phyloP scores from a whole-genome alignment of 2,329 filamentous ascomycete genomes.

The Xylaria arbuscula region DNA sequence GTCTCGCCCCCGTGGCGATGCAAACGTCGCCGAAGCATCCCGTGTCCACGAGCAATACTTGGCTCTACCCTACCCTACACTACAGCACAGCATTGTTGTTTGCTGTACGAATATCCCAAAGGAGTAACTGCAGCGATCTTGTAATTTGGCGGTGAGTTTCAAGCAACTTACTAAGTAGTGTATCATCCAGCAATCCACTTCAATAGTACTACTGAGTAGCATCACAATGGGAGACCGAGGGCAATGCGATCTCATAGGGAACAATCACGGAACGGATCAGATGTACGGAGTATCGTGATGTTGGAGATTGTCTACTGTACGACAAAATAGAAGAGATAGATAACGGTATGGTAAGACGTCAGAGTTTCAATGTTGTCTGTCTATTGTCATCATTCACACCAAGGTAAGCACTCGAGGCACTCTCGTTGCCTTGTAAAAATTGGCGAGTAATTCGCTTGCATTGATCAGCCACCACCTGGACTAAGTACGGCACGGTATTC shows the following conservation, averaged over 20 bases:
- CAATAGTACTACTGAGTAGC: neutral
- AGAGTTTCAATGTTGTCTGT: neutral
- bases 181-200: neutral
- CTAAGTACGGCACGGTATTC: constrained; percentile 8
- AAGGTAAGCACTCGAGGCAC: neutral
- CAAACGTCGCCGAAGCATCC: constrained; percentile 23
- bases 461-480: constrained; percentile 14
- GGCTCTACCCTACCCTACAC: neutral
- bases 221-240: neutral
- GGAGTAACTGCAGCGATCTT: constrained; percentile 26
- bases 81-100: neutral
- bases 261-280: constrained; percentile 12
- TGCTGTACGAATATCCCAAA: constrained; percentile 24
- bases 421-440: constrained; percentile 9
- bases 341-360: constrained; percentile 10
- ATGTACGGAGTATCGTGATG: constrained; percentile 24
- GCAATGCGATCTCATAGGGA: constrained; percentile 21
- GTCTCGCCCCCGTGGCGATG: constrained; percentile 33
- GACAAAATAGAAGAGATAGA: constrained; percentile 4
- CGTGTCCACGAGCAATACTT: constrained; percentile 1
- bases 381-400: constrained; percentile 3
- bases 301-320: constrained; percentile 25
- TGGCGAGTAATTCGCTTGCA: constrained; percentile 26
- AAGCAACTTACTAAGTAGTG: constrained; percentile 20
- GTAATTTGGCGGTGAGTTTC: constrained; percentile 47